Conservation (phyloP, 1,139 yeast genomes). For the Kodamaea fungicola region DNA sequence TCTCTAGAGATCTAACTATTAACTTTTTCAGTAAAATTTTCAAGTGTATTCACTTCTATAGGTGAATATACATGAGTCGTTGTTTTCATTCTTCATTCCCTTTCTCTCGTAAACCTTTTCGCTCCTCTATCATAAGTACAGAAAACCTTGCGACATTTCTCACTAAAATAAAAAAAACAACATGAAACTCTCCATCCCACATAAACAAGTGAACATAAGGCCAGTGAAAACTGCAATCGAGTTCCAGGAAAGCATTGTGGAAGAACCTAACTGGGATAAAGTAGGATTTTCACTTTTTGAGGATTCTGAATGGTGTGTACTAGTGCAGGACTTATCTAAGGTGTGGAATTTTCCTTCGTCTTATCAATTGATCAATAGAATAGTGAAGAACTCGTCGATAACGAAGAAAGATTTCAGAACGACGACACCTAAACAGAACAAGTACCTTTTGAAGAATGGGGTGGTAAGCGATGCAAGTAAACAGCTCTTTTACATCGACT, state of each 20-base stretch:
- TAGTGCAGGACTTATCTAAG: constrained; percentile 31
- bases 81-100: no score
- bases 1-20: no score
- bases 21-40: no score
- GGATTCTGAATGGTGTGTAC: constrained; percentile 16
- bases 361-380: constrained; percentile 33
- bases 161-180: background rate
- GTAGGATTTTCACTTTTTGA: constrained; percentile 9
- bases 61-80: no score
- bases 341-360: constrained; percentile 44
- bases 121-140: no score
- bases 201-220: constrained; percentile 1
- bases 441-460: constrained; percentile 16
- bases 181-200: constrained; percentile 7
- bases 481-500: constrained; percentile 28
- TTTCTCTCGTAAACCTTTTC: no score
- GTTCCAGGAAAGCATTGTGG: constrained; percentile 3
- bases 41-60: no score
- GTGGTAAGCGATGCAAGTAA: constrained; percentile 17
- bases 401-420: constrained; percentile 15
- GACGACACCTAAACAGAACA: constrained; percentile 22
- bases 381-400: constrained; percentile 23
- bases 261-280: constrained; percentile 4
- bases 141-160: background rate
- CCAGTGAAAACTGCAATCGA: constrained; percentile 3